phyloP scores from a whole-genome alignment of 2,329 filamentous ascomycete genomes.

The Madurella fahalii region DNA sequence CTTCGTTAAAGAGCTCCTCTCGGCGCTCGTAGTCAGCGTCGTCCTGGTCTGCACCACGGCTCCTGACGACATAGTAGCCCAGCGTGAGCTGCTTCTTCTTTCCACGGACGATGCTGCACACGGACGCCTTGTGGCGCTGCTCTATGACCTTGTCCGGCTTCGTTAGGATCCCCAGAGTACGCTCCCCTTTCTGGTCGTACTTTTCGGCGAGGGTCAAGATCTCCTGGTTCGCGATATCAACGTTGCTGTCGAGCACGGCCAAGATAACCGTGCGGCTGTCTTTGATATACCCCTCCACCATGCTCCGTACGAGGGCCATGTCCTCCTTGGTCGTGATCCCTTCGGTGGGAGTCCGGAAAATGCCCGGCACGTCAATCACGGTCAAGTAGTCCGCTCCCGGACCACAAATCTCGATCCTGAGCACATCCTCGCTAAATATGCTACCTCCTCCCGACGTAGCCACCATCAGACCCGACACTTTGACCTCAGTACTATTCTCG shows the following conservation, averaged over 20 bases:
- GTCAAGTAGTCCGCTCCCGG: constrained; percentile 46
- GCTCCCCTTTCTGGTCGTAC: constrained; percentile 38
- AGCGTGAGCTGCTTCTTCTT: constrained; percentile 40
- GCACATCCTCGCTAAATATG: constrained; percentile 45
- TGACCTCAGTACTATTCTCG: constrained; percentile 10
- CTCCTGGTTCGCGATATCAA: constrained; percentile 39
- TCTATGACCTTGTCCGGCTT: constrained; percentile 56
- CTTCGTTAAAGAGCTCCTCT: constrained; percentile 15
- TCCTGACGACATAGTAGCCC: constrained; percentile 48
- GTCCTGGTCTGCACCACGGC: constrained; percentile 33
- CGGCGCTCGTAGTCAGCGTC: constrained; percentile 6
- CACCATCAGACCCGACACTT: not conserved
- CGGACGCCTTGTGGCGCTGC: constrained; percentile 33
- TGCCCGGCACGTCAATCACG: constrained; percentile 54
- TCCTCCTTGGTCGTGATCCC: constrained; percentile 44
- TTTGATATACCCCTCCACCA: constrained; percentile 47
- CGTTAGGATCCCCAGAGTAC: constrained; percentile 50
- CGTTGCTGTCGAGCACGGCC: constrained; percentile 41
- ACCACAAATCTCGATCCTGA: constrained; percentile 44
- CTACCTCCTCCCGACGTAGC: not conserved
- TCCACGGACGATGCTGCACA: constrained; percentile 41
- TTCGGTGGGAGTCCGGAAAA: constrained; percentile 40
- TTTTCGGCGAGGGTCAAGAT: constrained; percentile 38
- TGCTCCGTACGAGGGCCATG: constrained; percentile 42
- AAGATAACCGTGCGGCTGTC: constrained; percentile 48